A percentile compares a stretch with the other conserved stretches of the same genome.
These are phyloP conservation scores for Globisporangium splendens DNA, from an alignment of 352 stramenopile species.

Conservation along the genomic window DNA sequence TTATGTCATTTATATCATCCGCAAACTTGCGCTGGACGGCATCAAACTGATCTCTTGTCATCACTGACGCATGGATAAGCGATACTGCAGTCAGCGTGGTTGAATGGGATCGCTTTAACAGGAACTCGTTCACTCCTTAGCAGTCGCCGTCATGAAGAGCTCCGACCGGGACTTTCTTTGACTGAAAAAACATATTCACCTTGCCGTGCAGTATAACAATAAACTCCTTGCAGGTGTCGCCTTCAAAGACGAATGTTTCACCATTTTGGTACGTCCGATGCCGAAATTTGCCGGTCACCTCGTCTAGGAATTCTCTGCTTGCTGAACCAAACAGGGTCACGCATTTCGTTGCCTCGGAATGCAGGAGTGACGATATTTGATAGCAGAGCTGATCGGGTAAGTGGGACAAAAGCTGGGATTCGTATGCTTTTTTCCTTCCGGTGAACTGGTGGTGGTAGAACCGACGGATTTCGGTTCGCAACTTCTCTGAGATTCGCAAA, in stretches of 20 bases:
- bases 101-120: constrained; percentile 38
- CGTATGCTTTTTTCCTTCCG: constrained; percentile 56
- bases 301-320: constrained; percentile 67
- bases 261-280: constrained; percentile 70
- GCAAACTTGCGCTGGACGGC: constrained; percentile 55
- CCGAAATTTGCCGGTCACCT: constrained; percentile 78
- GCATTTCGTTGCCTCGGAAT: constrained; percentile 52
- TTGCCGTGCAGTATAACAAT: constrained; percentile 54
- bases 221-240: constrained; percentile 71
- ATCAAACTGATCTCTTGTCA: constrained; percentile 75
- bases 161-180: constrained; percentile 39
- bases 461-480: constrained; percentile 58
- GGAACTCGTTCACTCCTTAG: constrained; percentile 65
- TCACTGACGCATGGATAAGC: constrained; percentile 54
- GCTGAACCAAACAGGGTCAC: constrained; percentile 58
- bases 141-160: constrained; percentile 62
- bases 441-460: constrained; percentile 76
- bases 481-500: constrained; percentile 40
- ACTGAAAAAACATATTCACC: constrained; percentile 63
- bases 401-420: constrained; percentile 61
- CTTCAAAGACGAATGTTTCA: constrained; percentile 64
- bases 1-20: constrained; percentile 51
- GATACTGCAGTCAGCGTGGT: constrained; percentile 51
- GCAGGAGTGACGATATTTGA: constrained; percentile 66
- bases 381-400: constrained; percentile 74